phyloP scores from a whole-genome alignment of 352 stramenopile genomes.

The Aphanomyces astaci region DNA sequence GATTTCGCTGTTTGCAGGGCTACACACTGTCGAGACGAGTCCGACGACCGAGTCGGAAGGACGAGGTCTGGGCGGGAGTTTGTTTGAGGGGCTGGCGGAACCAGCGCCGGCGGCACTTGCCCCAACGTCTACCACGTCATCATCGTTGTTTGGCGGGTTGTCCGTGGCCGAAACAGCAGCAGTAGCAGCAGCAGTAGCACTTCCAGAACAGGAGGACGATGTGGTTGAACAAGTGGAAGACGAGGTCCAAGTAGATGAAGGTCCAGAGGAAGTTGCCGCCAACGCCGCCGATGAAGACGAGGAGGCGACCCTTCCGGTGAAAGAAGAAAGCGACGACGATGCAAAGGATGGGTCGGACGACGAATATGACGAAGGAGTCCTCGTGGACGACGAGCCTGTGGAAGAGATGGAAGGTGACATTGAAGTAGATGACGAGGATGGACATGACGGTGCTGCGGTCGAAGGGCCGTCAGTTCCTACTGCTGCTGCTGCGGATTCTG shows the following conservation, averaged over 20 bases:
- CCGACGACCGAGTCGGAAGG: too few relatives aligned
- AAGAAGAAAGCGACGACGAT: not conserved
- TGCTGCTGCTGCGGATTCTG: too few relatives aligned
- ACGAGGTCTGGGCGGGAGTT: not conserved
- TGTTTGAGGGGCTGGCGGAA: slow-evolving; percentile 34
- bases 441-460: too few relatives aligned
- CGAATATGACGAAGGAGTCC: not conserved
- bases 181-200: too few relatives aligned
- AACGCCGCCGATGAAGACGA: not conserved
- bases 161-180: not conserved
- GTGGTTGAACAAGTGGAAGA: not conserved
- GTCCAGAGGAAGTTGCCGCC: not conserved
- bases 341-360: not conserved
- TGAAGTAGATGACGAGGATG: not conserved
- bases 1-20: slow-evolving; percentile 27
- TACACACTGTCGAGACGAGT: slow-evolving; percentile 7
- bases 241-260: not conserved
- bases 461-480: too few relatives aligned
- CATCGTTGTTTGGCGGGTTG: slow-evolving; percentile 28
- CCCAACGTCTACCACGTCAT: not conserved
- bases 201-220: not conserved
- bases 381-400: not conserved
- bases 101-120: not conserved
- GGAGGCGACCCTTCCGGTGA: not conserved
- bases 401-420: not conserved